These are phyloP conservation scores for Pyrus betulifolia DNA, from an alignment of 306 rosid genomes.

Conservation along the genomic window DNA sequence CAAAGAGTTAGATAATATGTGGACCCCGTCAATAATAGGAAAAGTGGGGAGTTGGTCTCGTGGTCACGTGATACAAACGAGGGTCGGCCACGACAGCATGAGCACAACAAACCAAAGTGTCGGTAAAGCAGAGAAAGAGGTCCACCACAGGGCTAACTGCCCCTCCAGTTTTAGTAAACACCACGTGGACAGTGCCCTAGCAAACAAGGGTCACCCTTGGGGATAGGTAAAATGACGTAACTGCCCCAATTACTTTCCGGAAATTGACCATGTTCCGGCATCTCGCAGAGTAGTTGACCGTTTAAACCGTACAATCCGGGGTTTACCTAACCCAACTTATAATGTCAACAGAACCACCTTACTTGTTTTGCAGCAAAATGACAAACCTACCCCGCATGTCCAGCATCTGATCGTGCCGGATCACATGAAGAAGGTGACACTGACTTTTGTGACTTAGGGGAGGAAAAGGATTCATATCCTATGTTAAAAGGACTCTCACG, in stretches of 20 bases:
- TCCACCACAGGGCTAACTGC: conserved; percentile 5
- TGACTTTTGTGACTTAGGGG: not conserved
- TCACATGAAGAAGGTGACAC: not conserved
- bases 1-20: not conserved
- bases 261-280: not conserved
- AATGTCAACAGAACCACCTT: not conserved
- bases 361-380: conserved; percentile 6
- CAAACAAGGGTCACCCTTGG: not conserved
- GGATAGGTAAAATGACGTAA: not conserved
- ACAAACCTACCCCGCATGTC: conserved; percentile 23
- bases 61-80: conserved; percentile 28
- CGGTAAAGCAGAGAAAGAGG: conserved; percentile 41
- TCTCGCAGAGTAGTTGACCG: not conserved
- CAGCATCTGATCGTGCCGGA: not conserved
- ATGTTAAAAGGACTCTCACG: conserved; percentile 5
- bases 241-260: not conserved
- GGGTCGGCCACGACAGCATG: conserved; percentile 28
- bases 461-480: not conserved
- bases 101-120: conserved; percentile 47
- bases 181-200: conserved; percentile 43
- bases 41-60: not conserved
- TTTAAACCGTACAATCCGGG: conserved; percentile 15
- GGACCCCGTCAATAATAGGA: conserved; percentile 24
- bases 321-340: not conserved
- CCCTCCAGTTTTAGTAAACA: conserved; percentile 9